Evolutionary conservation across 2,329 filamentous ascomycete genomes (phyloP).

Genomic region (Shiraia bambusicola): DNA sequence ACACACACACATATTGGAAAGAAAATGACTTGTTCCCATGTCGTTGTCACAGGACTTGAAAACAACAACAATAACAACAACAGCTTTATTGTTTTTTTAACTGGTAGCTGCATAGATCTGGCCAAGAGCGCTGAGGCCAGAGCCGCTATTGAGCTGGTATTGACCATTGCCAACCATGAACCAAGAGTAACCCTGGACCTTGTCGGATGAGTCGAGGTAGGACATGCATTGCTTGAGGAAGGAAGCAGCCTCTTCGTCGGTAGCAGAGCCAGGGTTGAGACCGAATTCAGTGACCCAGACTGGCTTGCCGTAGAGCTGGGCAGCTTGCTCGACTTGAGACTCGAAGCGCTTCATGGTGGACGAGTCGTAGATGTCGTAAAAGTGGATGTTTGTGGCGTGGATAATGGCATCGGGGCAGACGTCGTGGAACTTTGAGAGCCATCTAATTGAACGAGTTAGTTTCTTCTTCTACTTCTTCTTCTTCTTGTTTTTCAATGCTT

Average conservation of each 20-base stretch:
- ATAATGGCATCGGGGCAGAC: constrained; percentile 39
- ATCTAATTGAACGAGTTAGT: constrained; percentile 15
- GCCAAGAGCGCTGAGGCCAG: constrained; percentile 25
- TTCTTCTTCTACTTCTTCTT: background rate
- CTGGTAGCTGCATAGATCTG: constrained; percentile 26
- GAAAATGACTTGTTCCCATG: too few species aligned
- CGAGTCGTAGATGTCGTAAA: constrained; percentile 39
- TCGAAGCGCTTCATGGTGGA: constrained; percentile 39
- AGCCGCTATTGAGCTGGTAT: constrained; percentile 31
- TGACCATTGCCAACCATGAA: constrained; percentile 40
- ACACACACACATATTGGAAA: too few species aligned
- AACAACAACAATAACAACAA: too few species aligned
- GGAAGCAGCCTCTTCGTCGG: constrained; percentile 28
- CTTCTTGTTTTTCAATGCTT: too few species aligned
- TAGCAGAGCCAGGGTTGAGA: constrained; percentile 33
- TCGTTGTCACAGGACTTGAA: too few species aligned
- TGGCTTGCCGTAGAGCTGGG: constrained; percentile 28
- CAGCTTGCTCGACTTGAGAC: constrained; percentile 43
- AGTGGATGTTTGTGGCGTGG: constrained; percentile 44
- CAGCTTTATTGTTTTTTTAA: too few species aligned
- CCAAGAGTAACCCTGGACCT: constrained; percentile 41
- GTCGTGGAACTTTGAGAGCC: constrained; percentile 36
- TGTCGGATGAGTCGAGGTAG: constrained; percentile 35
- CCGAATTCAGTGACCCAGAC: constrained; percentile 46
- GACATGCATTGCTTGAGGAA: constrained; percentile 40